Evolutionary conservation across 768 basidiomycete genomes (phyloP), one percentile per base, ranked within the genome.

Genomic region (Russula foetens): DNA sequence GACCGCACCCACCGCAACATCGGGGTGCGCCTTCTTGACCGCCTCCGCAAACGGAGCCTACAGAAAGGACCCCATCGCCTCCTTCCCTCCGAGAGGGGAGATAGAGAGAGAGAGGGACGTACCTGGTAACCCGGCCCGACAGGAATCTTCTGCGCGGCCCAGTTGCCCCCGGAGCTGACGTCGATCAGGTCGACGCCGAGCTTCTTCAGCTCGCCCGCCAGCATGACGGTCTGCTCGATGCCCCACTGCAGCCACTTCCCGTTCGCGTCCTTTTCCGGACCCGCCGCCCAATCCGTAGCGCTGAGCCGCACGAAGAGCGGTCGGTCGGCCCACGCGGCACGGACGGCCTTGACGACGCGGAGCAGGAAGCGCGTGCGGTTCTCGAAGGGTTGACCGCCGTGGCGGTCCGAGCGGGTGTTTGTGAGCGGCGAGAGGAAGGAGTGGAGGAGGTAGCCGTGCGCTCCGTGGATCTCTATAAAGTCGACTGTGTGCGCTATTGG

Each of bases 131-230:
- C 84, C 24, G 81, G 83, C 8, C 64, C 72, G 23, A 81, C 50
- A 1, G 72, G 53, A 53, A 92, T 85, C 66, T 84, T 79, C 70
- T 88, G 85, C 53, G 77, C 66, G 4, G 63, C 69, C 75, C 81
- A 64, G 50, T 61, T 49, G n/a, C 63, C 51, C 11, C 49, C 55
- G 4, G 79, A 77, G 43, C 81, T 84, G 50, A 79, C 79, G 70
- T 95, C 89, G 52, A 95, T 70, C n/a, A 95, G 73, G 68, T 92
- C 91, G 14, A 92, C 77, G 8, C 86, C 88, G 5, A 83, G 64
- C 56, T 81, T 75, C 66, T 79, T 70, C 67, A 92, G 69, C 69
- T 82, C 78, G 15, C 77, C 77, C 2, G 77, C 76, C 31, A 84
- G 76, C 35, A 84, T 67, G 33, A 76, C 84, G 69, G 81, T 88